Evolutionary conservation across 495 filamentous ascomycete genomes (phyloP).

Genomic region (Parathielavia appendiculata): DNA sequence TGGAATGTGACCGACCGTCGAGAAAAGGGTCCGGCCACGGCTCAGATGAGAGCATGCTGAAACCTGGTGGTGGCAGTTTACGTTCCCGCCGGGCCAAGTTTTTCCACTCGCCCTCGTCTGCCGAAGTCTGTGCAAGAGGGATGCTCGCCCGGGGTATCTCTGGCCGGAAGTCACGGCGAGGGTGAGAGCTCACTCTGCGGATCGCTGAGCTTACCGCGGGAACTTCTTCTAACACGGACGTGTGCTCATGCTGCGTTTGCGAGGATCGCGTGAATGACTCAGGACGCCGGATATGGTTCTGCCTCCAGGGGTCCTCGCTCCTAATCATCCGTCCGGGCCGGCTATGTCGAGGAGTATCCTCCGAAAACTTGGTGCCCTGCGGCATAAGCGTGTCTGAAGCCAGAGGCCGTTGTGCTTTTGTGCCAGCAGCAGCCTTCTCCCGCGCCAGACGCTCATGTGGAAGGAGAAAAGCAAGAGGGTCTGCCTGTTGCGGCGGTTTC

Average conservation of each 20-base stretch:
- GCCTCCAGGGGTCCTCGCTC: not conserved
- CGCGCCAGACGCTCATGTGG: slow-evolving; percentile 24
- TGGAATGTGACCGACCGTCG: not conserved
- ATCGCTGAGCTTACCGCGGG: not conserved
- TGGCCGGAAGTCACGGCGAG: not conserved
- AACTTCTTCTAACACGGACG: not conserved
- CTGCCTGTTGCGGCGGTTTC: not conserved
- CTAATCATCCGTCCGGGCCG: not conserved
- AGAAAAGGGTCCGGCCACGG: not conserved
- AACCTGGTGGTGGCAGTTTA: not conserved
- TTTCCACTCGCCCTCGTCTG: slow-evolving; percentile 10
- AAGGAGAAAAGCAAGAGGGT: slow-evolving; percentile 14
- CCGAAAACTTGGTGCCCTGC: not conserved
- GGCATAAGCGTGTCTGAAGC: not conserved
- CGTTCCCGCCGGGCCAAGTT: slow-evolving; percentile 9
- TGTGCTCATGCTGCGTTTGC: not conserved
- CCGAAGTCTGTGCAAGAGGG: not conserved
- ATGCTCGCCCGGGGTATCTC: not conserved
- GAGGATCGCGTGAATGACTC: not conserved
- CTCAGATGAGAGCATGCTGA: not conserved
- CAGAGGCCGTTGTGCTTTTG: not conserved
- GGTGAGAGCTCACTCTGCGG: no score
- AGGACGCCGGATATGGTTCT: not conserved
- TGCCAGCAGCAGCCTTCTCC: slow-evolving; percentile 3
- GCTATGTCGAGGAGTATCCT: not conserved